Percentiles rank a stretch among this genome's conserved stretches.
phyloP scores from a whole-genome alignment of 345 rosid genomes.

The Odontarrhena argentea region DNA sequence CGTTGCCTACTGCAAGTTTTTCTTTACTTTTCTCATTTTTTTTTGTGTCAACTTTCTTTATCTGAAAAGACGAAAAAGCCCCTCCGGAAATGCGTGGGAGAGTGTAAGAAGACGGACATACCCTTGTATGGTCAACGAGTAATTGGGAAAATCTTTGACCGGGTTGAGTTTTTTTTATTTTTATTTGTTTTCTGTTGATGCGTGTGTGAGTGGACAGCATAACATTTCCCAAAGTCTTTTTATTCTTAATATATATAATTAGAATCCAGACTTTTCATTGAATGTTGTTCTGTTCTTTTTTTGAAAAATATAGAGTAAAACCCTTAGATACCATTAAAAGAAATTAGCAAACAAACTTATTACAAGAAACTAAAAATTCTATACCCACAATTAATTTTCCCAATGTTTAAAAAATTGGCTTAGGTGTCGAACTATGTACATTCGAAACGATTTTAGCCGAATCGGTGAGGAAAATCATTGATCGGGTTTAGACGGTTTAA shows the following conservation, averaged over 20 bases:
- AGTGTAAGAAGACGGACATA: background rate
- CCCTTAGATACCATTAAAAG: too few species aligned
- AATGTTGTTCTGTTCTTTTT: background rate
- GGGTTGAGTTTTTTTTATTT: background rate
- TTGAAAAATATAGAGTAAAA: too few species aligned
- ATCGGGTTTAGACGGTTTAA: too few species aligned
- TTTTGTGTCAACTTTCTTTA: too few species aligned
- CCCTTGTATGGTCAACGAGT: slow-evolving; percentile 9
- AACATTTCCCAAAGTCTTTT: slow-evolving; percentile 19
- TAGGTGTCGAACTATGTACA: too few species aligned
- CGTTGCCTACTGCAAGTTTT: slow-evolving; percentile 6
- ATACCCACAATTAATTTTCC: too few species aligned
- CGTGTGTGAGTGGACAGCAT: slow-evolving; percentile 37
- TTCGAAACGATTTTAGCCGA: too few species aligned
- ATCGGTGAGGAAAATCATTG: too few species aligned
- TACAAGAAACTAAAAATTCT: too few species aligned
- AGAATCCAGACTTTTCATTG: slow-evolving; percentile 14
- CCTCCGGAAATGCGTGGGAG: slow-evolving; percentile 17
- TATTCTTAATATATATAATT: slow-evolving; percentile 10
- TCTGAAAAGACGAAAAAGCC: slow-evolving; percentile 22
- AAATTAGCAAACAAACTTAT: too few species aligned
- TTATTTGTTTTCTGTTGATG: background rate
- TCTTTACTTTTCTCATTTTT: background rate
- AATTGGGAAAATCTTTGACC: slow-evolving; percentile 36
- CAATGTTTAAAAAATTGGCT: too few species aligned